Evolutionary conservation across 768 basidiomycete genomes (phyloP).

Genomic region (Lentinula lateritia): DNA sequence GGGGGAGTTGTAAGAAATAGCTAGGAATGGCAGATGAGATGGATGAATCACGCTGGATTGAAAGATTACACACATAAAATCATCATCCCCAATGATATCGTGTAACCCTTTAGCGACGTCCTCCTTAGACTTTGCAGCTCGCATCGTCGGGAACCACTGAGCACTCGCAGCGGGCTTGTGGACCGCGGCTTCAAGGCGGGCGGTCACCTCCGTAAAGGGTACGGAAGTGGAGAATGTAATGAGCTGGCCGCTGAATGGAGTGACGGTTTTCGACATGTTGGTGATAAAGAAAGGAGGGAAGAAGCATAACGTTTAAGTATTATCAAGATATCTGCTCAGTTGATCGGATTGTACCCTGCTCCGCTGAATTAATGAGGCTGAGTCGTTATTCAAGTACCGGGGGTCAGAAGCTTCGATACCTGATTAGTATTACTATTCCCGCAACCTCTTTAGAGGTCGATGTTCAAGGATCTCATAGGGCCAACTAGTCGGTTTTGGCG

Average conservation of each 20-base stretch:
- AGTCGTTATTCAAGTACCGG: no score
- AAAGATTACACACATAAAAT: constrained; percentile 38
- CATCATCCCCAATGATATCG: constrained; percentile 23
- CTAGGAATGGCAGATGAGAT: constrained; percentile 18
- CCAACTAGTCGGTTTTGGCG: no score
- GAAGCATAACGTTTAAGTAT: not conserved
- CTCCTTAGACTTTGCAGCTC: constrained; percentile 22
- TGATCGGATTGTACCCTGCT: no score
- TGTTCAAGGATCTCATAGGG: no score
- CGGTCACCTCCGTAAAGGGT: constrained; percentile 32
- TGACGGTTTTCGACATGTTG: constrained; percentile 23
- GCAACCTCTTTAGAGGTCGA: no score
- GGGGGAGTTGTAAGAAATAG: constrained; percentile 33
- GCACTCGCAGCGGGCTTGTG: constrained; percentile 30
- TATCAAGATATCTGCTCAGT: no score
- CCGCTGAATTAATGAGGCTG: no score
- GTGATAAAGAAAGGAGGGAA: constrained; percentile 1
- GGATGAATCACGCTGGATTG: not conserved
- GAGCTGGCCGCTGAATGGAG: constrained; percentile 31
- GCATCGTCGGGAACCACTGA: constrained; percentile 17
- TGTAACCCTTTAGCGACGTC: constrained; percentile 31
- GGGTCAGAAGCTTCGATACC: no score
- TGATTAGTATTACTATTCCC: no score
- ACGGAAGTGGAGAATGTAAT: constrained; percentile 38
- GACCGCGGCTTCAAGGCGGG: constrained; percentile 36